phyloP scores from a whole-genome alignment of 106 monocot genomes.

The Allium fistulosum region DNA sequence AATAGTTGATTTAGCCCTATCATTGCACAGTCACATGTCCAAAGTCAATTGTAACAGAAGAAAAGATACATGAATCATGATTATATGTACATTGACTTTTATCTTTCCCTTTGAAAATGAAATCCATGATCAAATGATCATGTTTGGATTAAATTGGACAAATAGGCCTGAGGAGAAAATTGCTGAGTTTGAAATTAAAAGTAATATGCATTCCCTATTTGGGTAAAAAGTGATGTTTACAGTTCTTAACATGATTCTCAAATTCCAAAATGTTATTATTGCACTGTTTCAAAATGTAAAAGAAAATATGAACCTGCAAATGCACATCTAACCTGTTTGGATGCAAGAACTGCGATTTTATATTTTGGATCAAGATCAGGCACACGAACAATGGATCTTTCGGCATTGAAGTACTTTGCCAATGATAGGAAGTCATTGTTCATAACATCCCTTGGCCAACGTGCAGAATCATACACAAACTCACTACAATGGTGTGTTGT shows the following conservation, averaged over 20 bases:
- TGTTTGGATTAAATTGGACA: too few species aligned
- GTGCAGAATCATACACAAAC: conserved; percentile 65
- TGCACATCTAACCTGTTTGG: conserved; percentile 56
- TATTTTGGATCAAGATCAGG: conserved; percentile 68
- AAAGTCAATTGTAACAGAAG: background rate
- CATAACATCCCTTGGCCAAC: conserved; percentile 51
- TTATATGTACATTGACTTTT: too few species aligned
- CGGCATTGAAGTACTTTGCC: conserved; percentile 58
- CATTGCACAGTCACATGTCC: background rate
- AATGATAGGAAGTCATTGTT: conserved; percentile 52
- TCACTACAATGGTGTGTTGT: conserved; percentile 49
- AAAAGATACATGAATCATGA: background rate
- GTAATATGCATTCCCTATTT: too few species aligned
- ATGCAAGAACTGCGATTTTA: conserved; percentile 80
- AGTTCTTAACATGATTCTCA: too few species aligned
- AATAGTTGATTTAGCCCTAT: conserved; percentile 15
- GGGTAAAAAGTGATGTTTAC: too few species aligned
- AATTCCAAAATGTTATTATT: background rate
- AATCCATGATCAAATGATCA: too few species aligned
- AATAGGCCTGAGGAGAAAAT: too few species aligned
- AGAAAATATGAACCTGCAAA: background rate
- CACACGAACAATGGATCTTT: conserved; percentile 59
- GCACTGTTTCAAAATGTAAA: background rate
- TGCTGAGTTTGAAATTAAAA: too few species aligned
- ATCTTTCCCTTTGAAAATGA: too few species aligned